These are phyloP conservation scores for Leccinum obscurum DNA, from an alignment of 768 basidiomycete genomes.

Conservation along the genomic window DNA sequence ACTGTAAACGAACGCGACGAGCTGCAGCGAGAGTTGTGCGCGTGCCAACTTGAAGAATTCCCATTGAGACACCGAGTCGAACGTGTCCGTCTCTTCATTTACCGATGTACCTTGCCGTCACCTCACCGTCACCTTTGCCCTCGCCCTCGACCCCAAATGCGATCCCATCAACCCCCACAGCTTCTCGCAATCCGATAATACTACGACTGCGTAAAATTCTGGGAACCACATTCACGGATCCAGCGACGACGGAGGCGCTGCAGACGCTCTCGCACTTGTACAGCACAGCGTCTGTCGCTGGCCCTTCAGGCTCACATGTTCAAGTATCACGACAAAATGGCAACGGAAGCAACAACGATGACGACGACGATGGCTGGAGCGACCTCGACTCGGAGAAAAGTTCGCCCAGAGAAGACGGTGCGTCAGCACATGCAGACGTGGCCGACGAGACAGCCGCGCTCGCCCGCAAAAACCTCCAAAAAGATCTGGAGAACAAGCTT, in stretches of 20 bases:
- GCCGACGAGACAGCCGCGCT: conserved; percentile 67
- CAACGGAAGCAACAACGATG: conserved; percentile 26
- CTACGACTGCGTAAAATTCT: conserved; percentile 89
- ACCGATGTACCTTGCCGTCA: background rate
- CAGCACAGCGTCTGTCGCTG: conserved; percentile 29
- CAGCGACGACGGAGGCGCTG: conserved; percentile 76
- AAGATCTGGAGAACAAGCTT: conserved; percentile 83
- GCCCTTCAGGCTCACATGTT: background rate
- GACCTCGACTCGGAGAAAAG: conserved; percentile 17
- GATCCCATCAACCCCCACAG: background rate
- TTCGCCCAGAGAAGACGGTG: conserved; percentile 9
- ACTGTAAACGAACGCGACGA: no score
- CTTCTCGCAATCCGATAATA: conserved; percentile 70
- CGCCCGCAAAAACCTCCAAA: conserved; percentile 76
- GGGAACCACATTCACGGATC: conserved; percentile 76
- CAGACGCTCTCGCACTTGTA: conserved; percentile 84
- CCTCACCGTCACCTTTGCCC: background rate
- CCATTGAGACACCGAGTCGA: no score
- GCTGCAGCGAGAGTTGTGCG: no score
- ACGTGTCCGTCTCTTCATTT: no score
- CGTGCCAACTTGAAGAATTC: no score
- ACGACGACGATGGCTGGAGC: conserved; percentile 28
- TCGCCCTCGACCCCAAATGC: background rate
- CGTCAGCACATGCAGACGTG: conserved; percentile 27
- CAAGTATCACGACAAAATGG: conserved; percentile 23